Evolutionary conservation across 1,284 basidiomycete species (phyloP).

Genomic region (Moniliophthora roreri): DNA sequence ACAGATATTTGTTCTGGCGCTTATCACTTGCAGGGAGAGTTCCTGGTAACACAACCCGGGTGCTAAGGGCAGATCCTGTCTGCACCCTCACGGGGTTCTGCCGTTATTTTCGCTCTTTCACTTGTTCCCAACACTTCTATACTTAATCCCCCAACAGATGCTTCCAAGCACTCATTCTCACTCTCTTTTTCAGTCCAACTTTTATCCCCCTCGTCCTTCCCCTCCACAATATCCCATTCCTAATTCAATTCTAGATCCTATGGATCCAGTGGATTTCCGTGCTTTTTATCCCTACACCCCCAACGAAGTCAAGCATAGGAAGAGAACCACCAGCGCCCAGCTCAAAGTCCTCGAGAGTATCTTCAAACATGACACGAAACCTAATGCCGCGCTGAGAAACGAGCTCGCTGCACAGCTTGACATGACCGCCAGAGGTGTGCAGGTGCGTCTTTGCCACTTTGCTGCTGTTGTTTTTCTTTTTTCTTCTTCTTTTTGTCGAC

Average conservation of each 20-base stretch:
- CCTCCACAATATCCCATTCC: slow-evolving; percentile 23
- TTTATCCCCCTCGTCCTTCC: slow-evolving; percentile 9
- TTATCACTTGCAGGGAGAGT: slow-evolving; percentile 4
- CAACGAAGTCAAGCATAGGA: slow-evolving; percentile 89
- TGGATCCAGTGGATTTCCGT: slow-evolving; percentile 70
- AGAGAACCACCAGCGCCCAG: slow-evolving; percentile 81
- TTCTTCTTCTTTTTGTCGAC: slow-evolving; percentile 15
- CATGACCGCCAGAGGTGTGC: slow-evolving; percentile 91
- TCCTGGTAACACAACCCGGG: slow-evolving; percentile 4
- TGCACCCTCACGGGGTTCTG: slow-evolving; percentile 18
- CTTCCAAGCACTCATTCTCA: slow-evolving; percentile 22
- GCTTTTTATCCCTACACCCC: slow-evolving; percentile 84
- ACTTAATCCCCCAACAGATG: slow-evolving; percentile 27
- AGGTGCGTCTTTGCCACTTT: slow-evolving; percentile 66
- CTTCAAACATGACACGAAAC: slow-evolving; percentile 87
- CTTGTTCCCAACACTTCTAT: slow-evolving; percentile 18
- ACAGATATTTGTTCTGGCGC: neutral
- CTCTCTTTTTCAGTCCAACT: slow-evolving; percentile 11
- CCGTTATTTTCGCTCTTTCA: slow-evolving; percentile 32
- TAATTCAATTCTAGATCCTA: slow-evolving; percentile 45
- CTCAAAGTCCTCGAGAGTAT: slow-evolving; percentile 84
- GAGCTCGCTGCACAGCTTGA: slow-evolving; percentile 78
- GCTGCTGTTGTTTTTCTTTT: slow-evolving; percentile 11
- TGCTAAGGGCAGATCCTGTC: slow-evolving; percentile 24
- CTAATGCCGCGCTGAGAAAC: slow-evolving; percentile 79